phyloP scores from a whole-genome alignment of 495 filamentous ascomycete genomes.

The Haplographium delicatum region DNA sequence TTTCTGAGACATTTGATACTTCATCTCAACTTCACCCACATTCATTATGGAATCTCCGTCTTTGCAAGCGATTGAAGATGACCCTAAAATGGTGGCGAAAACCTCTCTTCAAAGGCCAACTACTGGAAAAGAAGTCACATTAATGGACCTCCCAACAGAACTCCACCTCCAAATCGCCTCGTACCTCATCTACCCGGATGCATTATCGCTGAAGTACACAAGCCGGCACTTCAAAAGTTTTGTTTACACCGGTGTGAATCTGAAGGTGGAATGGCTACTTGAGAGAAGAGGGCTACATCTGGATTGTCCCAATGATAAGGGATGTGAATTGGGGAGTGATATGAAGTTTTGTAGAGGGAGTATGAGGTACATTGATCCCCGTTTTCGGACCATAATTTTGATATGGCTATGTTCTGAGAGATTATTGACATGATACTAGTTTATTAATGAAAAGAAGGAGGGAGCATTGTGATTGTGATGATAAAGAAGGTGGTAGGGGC shows the following conservation, averaged over 20 bases:
- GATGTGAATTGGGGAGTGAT: slow-evolving; percentile 48
- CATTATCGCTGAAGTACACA: slow-evolving; percentile 57
- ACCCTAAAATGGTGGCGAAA: background rate
- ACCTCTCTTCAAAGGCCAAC: background rate
- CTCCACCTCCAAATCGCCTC: slow-evolving; percentile 50
- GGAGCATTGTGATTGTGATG: slow-evolving; percentile 50
- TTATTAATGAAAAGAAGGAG: slow-evolving; percentile 47
- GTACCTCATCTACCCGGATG: slow-evolving; percentile 53
- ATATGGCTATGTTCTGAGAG: background rate
- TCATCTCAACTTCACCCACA: no score
- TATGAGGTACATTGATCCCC: slow-evolving; percentile 33
- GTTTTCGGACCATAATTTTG: background rate
- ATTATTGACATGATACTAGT: slow-evolving; percentile 19
- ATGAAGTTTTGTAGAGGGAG: slow-evolving; percentile 47
- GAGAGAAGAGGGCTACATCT: slow-evolving; percentile 48
- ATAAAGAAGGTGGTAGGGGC: slow-evolving; percentile 41
- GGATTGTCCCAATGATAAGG: slow-evolving; percentile 43
- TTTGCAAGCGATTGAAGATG: background rate
- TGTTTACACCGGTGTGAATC: slow-evolving; percentile 58
- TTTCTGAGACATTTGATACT: no score
- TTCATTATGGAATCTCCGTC: no score
- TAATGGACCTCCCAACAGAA: slow-evolving; percentile 54
- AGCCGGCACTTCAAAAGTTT: slow-evolving; percentile 56
- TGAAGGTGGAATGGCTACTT: slow-evolving; percentile 65
- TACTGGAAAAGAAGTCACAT: background rate